Evolutionary conservation across 805 yeast species (phyloP).

Genomic region (Lipomyces lipofer): DNA sequence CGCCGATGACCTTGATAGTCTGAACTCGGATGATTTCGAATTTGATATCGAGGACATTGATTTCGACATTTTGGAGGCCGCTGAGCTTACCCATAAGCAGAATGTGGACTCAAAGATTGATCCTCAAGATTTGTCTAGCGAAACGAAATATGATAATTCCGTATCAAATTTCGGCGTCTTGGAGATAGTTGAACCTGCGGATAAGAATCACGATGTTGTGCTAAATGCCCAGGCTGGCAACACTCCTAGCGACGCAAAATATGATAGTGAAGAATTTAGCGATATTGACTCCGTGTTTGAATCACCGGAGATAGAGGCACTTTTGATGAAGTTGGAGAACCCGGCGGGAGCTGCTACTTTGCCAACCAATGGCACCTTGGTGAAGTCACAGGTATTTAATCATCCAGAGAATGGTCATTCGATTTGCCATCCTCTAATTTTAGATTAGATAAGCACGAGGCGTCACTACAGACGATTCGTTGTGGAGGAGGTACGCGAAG

Average conservation of each 20-base stretch:
- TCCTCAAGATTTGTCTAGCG: background rate
- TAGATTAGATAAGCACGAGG: too few relatives aligned
- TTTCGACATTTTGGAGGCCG: constrained; percentile 8
- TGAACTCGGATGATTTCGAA: constrained; percentile 8
- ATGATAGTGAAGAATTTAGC: background rate
- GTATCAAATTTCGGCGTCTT: too few relatives aligned
- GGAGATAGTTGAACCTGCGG: too few relatives aligned
- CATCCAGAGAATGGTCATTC: too few relatives aligned
- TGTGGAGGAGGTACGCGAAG: constrained; percentile 3
- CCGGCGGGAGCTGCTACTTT: background rate
- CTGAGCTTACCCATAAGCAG: background rate
- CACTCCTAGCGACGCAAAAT: too few relatives aligned
- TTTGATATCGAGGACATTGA: constrained; percentile 13
- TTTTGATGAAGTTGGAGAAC: constrained; percentile 1
- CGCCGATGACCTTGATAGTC: too few relatives aligned
- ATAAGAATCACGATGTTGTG: too few relatives aligned
- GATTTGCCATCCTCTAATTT: too few relatives aligned
- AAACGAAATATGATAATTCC: background rate
- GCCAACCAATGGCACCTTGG: background rate
- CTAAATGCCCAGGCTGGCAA: too few relatives aligned
- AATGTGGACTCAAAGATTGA: background rate
- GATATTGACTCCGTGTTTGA: background rate
- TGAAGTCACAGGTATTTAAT: too few relatives aligned
- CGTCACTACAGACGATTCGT: background rate
- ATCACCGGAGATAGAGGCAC: background rate